Conservation (phyloP, 1,284 basidiomycete genomes). For the Leccinum pachyderme region DNA sequence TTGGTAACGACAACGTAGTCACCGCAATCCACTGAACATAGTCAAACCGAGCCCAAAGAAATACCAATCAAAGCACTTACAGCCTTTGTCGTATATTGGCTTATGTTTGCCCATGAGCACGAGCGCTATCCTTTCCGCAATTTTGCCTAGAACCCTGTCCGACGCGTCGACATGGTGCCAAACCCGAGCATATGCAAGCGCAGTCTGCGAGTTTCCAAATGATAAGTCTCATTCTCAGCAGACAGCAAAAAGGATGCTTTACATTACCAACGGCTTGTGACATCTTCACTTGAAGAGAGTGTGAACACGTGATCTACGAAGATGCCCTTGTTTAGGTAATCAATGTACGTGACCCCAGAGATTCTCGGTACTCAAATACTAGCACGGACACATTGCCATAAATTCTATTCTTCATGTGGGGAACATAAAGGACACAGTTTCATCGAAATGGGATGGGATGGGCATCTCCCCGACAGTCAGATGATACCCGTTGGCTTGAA, state of each 20-base stretch:
- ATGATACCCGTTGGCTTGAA: too few species aligned
- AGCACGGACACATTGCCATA: too few species aligned
- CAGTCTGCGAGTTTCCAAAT: constrained; percentile 58
- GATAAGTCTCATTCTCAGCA: not conserved
- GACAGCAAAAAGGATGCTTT: constrained; percentile 21
- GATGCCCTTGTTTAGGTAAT: not conserved
- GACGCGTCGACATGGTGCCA: constrained; percentile 97
- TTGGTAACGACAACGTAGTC: constrained; percentile 98
- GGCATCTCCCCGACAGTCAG: too few species aligned
- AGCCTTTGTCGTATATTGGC: constrained; percentile 90
- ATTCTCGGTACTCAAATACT: too few species aligned
- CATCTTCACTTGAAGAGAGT: constrained; percentile 35
- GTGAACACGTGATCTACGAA: constrained; percentile 1
- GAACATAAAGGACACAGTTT: too few species aligned
- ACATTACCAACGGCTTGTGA: constrained; percentile 71
- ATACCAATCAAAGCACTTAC: constrained; percentile 44
- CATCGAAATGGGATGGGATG: too few species aligned
- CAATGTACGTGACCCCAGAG: too few species aligned
- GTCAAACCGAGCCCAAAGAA: not conserved
- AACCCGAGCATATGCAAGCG: constrained; percentile 87
- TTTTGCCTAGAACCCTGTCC: constrained; percentile 87
- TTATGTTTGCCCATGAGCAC: constrained; percentile 99
- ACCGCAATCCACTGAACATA: constrained; percentile 78
- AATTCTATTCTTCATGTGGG: too few species aligned
- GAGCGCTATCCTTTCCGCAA: constrained; percentile 91